Conservation (phyloP, 2,329 filamentous ascomycete genomes). For the Xylaria sp. region DNA sequence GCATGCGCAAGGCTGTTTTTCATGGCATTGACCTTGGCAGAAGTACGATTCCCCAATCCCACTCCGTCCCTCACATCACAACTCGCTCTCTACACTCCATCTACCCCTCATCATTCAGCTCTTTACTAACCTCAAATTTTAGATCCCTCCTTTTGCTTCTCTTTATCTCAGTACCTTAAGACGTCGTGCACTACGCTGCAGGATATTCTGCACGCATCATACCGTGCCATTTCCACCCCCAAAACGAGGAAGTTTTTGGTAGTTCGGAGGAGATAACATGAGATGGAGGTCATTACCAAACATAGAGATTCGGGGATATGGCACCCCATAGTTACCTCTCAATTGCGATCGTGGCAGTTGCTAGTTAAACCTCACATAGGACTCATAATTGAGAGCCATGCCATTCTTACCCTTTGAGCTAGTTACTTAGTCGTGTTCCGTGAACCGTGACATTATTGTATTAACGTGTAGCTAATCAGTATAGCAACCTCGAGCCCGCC, state of each 20-base stretch:
- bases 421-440: background rate
- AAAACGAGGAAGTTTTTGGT: background rate
- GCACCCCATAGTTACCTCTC: background rate
- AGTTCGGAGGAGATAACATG: background rate
- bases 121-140: background rate
- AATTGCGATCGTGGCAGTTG: background rate
- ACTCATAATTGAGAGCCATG: constrained; percentile 7
- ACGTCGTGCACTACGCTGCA: background rate
- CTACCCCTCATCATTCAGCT: background rate
- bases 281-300: background rate
- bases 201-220: background rate
- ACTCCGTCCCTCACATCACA: background rate
- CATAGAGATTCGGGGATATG: constrained; percentile 3
- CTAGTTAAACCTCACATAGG: background rate
- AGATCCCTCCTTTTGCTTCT: constrained; percentile 2
- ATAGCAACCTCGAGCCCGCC: background rate
- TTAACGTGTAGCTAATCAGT: constrained; percentile 1
- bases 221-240: background rate
- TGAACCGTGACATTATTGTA: background rate
- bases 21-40: background rate
- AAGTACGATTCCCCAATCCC: background rate
- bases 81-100: background rate
- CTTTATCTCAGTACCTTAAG: background rate
- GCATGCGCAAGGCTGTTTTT: background rate
- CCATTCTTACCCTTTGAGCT: background rate